phyloP scores from a whole-genome alignment of 2,329 filamentous ascomycete species.

The Zasmidium citrigriseum region DNA sequence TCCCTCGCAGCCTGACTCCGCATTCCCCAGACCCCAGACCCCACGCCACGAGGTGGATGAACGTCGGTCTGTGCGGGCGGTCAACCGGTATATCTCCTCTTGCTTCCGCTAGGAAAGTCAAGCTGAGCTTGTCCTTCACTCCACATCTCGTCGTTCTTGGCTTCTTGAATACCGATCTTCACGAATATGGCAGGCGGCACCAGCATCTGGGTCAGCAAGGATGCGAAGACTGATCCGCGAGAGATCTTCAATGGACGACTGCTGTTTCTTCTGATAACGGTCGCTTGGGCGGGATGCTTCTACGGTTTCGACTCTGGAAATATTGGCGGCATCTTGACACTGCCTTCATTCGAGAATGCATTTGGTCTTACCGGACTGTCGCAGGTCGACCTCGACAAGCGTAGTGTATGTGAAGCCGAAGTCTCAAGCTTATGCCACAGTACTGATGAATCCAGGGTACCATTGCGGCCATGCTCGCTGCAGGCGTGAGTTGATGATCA shows the following conservation, averaged over 20 bases:
- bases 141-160: slow-evolving; percentile 1
- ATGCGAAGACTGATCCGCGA: slow-evolving; percentile 19
- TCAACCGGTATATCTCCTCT: no score
- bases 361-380: slow-evolving; percentile 16
- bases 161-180: background rate
- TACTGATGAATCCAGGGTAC: slow-evolving; percentile 5
- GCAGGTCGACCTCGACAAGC: slow-evolving; percentile 7
- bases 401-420: slow-evolving; percentile 1
- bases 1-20: no score
- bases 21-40: no score
- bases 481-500: slow-evolving; percentile 8
- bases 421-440: no score
- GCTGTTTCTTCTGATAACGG: slow-evolving; percentile 15
- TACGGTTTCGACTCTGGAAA: slow-evolving; percentile 23
- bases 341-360: slow-evolving; percentile 22
- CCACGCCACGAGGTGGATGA: no score
- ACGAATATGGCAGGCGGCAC: slow-evolving; percentile 15
- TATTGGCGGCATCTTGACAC: slow-evolving; percentile 19
- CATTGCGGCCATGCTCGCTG: slow-evolving; percentile 23
- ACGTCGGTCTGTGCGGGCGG: no score
- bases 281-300: slow-evolving; percentile 22
- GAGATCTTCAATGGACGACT: slow-evolving; percentile 20
- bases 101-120: background rate
- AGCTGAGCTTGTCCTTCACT: no score
- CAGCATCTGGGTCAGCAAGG: slow-evolving; percentile 19